Percentiles rank a stretch among this genome's conserved stretches.
These are phyloP conservation scores for Mycosphaerella sp. DNA, from an alignment of 2,329 filamentous ascomycete species.

Conservation along the genomic window DNA sequence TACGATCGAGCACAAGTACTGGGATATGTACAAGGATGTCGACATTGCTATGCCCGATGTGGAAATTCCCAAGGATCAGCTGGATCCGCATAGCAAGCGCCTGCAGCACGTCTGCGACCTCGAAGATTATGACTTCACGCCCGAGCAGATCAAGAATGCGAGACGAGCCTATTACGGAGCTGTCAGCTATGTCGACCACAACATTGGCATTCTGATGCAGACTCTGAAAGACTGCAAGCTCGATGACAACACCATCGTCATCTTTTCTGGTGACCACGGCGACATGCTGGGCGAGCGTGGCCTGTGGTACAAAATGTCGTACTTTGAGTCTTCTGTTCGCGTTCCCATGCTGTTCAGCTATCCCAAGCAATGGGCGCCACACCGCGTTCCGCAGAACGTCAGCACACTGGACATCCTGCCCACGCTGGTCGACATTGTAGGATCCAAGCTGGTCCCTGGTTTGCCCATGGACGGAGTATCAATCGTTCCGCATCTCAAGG, in stretches of 20 bases:
- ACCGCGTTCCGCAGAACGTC: slow-evolving; percentile 73
- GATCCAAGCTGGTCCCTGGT: slow-evolving; percentile 59
- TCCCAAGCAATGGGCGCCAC: slow-evolving; percentile 66
- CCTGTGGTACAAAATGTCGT: slow-evolving; percentile 97
- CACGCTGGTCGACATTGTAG: slow-evolving; percentile 77
- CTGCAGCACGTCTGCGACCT: slow-evolving; percentile 81
- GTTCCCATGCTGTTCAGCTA: slow-evolving; percentile 83
- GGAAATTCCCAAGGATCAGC: slow-evolving; percentile 69
- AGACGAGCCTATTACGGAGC: slow-evolving; percentile 87
- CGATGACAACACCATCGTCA: slow-evolving; percentile 78
- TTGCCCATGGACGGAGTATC: slow-evolving; percentile 84
- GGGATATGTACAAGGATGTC: slow-evolving; percentile 83
- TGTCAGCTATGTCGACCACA: slow-evolving; percentile 89
- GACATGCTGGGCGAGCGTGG: slow-evolving; percentile 93
- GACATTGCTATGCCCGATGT: slow-evolving; percentile 80
- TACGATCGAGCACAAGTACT: slow-evolving; percentile 87
- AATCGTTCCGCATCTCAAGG: slow-evolving; percentile 69
- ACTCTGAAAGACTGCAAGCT: slow-evolving; percentile 73
- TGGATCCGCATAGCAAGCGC: slow-evolving; percentile 81
- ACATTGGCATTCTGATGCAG: slow-evolving; percentile 73
- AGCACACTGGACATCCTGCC: slow-evolving; percentile 87
- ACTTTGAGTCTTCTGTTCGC: slow-evolving; percentile 84
- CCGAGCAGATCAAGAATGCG: slow-evolving; percentile 79
- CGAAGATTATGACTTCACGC: slow-evolving; percentile 73
- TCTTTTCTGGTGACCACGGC: slow-evolving; percentile 90